A percentile compares a stretch with the other conserved stretches of the same genome.
Evolutionary conservation across 257 asterid species (phyloP).

Genomic region (Phtheirospermum japonicum): DNA sequence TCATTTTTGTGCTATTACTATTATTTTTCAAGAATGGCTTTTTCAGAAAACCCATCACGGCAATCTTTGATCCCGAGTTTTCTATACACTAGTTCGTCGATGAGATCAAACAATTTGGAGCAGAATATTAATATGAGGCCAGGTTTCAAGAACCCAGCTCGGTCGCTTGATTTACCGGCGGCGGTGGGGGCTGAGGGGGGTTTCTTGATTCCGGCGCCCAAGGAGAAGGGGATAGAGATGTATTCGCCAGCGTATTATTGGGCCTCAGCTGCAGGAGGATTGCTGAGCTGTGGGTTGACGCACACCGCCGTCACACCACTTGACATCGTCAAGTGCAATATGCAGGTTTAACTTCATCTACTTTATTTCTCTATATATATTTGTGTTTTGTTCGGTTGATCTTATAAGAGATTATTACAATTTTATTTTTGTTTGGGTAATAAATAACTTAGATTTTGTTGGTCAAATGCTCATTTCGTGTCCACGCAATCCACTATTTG

Average conservation of each 20-base stretch:
- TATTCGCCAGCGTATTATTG: slow-evolving; percentile 64
- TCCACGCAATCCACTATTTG: too few relatives aligned
- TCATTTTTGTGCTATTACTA: background rate
- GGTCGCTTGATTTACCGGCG: background rate
- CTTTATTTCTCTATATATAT: background rate
- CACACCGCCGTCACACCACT: slow-evolving; percentile 83
- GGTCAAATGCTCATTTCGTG: too few relatives aligned
- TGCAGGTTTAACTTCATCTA: slow-evolving; percentile 50
- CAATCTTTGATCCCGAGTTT: slow-evolving; percentile 47
- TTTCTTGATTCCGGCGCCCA: slow-evolving; percentile 57
- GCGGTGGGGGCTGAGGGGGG: slow-evolving; percentile 16
- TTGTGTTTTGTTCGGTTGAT: background rate
- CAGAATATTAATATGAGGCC: slow-evolving; percentile 4
- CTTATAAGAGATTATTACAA: too few relatives aligned
- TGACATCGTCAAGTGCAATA: slow-evolving; percentile 86
- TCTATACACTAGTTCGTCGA: slow-evolving; percentile 30
- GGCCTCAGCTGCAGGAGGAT: slow-evolving; percentile 65
- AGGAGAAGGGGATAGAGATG: slow-evolving; percentile 60
- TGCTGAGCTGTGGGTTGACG: slow-evolving; percentile 66
- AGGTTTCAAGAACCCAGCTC: slow-evolving; percentile 7
- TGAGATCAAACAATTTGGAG: slow-evolving; percentile 16
- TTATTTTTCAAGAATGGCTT: slow-evolving; percentile 29
- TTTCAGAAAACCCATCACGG: slow-evolving; percentile 30
- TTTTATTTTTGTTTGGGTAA: too few relatives aligned
- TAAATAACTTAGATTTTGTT: background rate